phyloP scores from a whole-genome alignment of 2,329 filamentous ascomycete species.

The Trichoderma aggressivum region DNA sequence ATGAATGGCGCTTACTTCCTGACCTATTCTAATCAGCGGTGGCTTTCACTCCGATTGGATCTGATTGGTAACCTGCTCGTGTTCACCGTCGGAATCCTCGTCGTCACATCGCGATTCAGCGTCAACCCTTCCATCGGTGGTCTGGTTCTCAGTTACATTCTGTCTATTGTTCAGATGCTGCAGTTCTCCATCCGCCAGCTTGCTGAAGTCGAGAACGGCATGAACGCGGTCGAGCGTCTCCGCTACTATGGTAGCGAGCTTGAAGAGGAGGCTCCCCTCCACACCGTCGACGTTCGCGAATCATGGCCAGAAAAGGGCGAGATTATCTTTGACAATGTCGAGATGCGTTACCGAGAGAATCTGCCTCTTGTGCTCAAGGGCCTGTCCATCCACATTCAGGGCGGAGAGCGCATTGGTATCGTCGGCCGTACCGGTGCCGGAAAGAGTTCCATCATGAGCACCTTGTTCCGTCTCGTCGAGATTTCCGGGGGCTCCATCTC shows the following conservation, averaged over 20 bases:
- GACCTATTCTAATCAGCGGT: conserved; percentile 92
- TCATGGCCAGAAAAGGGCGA: conserved; percentile 86
- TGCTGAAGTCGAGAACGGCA: conserved; percentile 94
- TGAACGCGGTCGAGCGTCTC: conserved; percentile 93
- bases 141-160: conserved; percentile 86
- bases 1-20: conserved; percentile 96
- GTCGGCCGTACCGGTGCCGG: conserved; percentile 80
- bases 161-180: conserved; percentile 91
- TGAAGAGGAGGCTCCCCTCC: conserved; percentile 83
- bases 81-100: conserved; percentile 82
- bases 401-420: conserved; percentile 77
- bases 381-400: conserved; percentile 66
- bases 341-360: conserved; percentile 73
- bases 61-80: conserved; percentile 79
- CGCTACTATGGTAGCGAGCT: conserved; percentile 85
- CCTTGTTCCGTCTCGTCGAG: conserved; percentile 73
- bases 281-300: conserved; percentile 67
- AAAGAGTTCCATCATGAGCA: conserved; percentile 80
- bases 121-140: conserved; percentile 83
- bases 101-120: conserved; percentile 85
- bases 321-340: conserved; percentile 69
- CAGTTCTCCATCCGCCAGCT: conserved; percentile 93
- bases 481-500: conserved; percentile 59
- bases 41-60: conserved; percentile 84
- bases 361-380: conserved; percentile 71